Base-by-base conservation (phyloP, 2,329 filamentous ascomycete species). In the Hysterium pulicare region DNA sequence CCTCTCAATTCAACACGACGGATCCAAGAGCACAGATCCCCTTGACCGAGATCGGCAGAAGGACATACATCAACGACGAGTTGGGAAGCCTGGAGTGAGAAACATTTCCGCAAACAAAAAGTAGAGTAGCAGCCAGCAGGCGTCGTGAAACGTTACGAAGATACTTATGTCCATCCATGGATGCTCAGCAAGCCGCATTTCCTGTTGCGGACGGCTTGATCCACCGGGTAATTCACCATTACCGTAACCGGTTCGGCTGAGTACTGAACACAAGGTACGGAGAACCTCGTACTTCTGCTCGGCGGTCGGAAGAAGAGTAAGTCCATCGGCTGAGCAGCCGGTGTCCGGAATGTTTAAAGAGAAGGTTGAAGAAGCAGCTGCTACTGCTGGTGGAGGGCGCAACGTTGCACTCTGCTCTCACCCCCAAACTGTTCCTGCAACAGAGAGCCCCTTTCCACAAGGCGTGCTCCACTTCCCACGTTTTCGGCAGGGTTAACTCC, bases 401-500 rank as follows among this genome's bases (percentile, higher is more conserved):
- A 3, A 7, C 24, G 13, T 8, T 28, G 8, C 24, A 28, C 13
- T 13, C 24, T 8, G 7, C 24, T 8, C 13, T 28, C 24, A 28
- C 24, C 24, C 24, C 24, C 23, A 11, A 8, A 16, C n/a, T 30
- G 9, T 23, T 9, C 5, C 15, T 33, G 37, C 37, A 39, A 26
- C 44, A 36, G 51, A 42, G 44, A 48, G 49, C 42, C 48, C 47
- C 38, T 48, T 61, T 55, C 54, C 51, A 54, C 42, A 42, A 32
- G 40, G 42, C 41, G 45, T 47, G 47, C 50, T 50, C 53, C 51
- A 56, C 56, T 50, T 32, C 63, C 62, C 62, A 66, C 63, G 63
- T 66, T 62, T 61, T 61, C 62, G 58, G 62, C 37, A 45, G 37
- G 37, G 21, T 20, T 7, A 58, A 58, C 61, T 40, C 42, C 49